These are phyloP conservation scores for Hypoxylon rubiginosum DNA, from an alignment of 2,329 filamentous ascomycete genomes.

Conservation along the genomic window DNA sequence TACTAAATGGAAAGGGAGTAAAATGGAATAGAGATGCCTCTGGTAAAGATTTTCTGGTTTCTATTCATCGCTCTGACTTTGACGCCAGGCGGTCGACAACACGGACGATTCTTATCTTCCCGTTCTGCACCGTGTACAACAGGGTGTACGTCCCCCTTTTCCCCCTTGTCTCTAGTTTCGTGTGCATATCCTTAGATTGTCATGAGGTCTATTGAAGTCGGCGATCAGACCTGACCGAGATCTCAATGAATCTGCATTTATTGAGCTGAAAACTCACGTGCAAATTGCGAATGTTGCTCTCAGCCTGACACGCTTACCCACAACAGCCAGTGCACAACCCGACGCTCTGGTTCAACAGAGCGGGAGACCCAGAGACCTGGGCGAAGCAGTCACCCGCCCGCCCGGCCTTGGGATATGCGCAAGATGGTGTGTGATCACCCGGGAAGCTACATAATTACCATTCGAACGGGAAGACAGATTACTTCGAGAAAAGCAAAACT, in stretches of 20 bases:
- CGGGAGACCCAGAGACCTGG: slow-evolving; percentile 20
- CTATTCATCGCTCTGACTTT: slow-evolving; percentile 1
- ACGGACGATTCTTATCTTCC: slow-evolving; percentile 30
- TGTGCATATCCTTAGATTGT: slow-evolving; percentile 11
- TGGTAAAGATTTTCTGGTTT: neutral
- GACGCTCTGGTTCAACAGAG: slow-evolving; percentile 22
- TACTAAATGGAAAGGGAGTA: neutral
- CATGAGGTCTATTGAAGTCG: slow-evolving; percentile 15
- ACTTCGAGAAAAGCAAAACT: slow-evolving; percentile 32
- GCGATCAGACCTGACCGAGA: slow-evolving; percentile 29
- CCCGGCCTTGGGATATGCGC: slow-evolving; percentile 23
- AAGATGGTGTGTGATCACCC: slow-evolving; percentile 33
- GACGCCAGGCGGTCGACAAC: slow-evolving; percentile 7
- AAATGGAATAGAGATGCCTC: slow-evolving; percentile 2
- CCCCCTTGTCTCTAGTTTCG: slow-evolving; percentile 3
- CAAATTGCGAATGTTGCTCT: slow-evolving; percentile 12
- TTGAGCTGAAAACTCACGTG: slow-evolving; percentile 34
- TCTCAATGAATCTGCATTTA: slow-evolving; percentile 22
- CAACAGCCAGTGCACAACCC: slow-evolving; percentile 20
- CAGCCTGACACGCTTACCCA: slow-evolving; percentile 14
- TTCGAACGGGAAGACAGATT: slow-evolving; percentile 24
- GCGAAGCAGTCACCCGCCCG: slow-evolving; percentile 34
- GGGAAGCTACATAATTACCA: slow-evolving; percentile 33
- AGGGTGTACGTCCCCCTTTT: neutral
- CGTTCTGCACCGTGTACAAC: slow-evolving; percentile 21